These are phyloP conservation scores for Sechiopsis laciniata DNA, from an alignment of 306 rosid species.

Conservation along the genomic window DNA sequence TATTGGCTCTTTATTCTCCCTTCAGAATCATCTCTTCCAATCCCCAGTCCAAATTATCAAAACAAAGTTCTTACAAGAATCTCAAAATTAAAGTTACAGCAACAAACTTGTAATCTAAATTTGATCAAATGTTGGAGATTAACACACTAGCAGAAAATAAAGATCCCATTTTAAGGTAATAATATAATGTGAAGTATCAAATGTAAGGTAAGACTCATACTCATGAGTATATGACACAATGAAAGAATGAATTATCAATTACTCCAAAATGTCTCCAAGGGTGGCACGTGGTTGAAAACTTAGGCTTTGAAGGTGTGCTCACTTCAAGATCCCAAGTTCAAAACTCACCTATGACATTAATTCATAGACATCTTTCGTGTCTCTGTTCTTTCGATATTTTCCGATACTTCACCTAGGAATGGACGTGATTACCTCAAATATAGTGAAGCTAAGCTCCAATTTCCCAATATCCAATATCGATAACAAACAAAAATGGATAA, in stretches of 20 bases:
- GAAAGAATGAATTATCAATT: neutral
- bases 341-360: too few species aligned
- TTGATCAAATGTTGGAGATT: neutral
- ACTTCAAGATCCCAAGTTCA: too few species aligned
- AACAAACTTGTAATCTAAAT: neutral
- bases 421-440: too few species aligned
- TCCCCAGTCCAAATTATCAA: neutral
- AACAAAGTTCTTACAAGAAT: neutral
- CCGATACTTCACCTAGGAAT: too few species aligned
- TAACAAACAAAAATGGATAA: neutral
- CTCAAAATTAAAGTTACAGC: neutral
- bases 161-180: neutral
- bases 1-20: too few species aligned
- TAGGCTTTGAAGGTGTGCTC: too few species aligned
- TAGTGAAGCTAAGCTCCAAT: too few species aligned
- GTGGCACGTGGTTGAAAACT: too few species aligned
- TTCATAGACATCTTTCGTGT: too few species aligned
- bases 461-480: too few species aligned
- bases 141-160: neutral
- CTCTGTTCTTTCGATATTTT: too few species aligned
- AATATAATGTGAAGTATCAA: neutral
- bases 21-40: neutral
- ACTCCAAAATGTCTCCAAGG: too few species aligned
- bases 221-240: neutral
- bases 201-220: neutral